Conservation (phyloP, 2,329 filamentous ascomycete species). For the Fusarium citri region DNA sequence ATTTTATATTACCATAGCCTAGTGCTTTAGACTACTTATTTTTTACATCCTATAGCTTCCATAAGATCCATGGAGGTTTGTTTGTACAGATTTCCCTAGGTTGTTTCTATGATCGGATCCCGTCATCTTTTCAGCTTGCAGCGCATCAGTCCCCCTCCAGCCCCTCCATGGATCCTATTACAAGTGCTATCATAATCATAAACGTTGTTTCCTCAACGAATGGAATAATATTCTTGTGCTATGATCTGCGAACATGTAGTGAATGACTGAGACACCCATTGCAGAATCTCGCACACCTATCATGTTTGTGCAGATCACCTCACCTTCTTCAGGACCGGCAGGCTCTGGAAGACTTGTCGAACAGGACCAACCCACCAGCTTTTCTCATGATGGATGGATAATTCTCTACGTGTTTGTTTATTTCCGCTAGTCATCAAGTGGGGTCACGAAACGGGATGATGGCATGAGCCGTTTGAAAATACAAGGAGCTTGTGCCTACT, state of each 20-base stretch:
- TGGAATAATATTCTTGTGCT: background rate
- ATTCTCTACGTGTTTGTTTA: background rate
- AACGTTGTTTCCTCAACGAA: no score
- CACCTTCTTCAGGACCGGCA: background rate
- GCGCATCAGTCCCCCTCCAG: background rate
- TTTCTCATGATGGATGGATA: background rate
- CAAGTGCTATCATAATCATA: slow-evolving; percentile 6
- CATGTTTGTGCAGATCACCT: background rate
- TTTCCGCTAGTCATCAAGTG: background rate
- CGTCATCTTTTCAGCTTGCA: slow-evolving; percentile 42
- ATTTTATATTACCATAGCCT: background rate
- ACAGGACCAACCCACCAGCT: background rate
- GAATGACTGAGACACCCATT: background rate
- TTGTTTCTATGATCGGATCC: slow-evolving; percentile 36
- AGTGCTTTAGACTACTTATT: background rate
- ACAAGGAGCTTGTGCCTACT: background rate
- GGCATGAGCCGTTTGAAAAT: background rate
- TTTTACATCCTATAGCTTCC: background rate
- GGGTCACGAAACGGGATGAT: background rate
- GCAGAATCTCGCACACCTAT: background rate
- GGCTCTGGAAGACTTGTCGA: background rate
- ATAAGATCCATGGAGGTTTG: background rate
- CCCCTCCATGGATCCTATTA: background rate
- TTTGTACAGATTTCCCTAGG: slow-evolving; percentile 10
- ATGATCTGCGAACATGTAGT: background rate